Conservation (phyloP, 1,284 basidiomycete genomes). For the Leccinum subspadiceum region DNA sequence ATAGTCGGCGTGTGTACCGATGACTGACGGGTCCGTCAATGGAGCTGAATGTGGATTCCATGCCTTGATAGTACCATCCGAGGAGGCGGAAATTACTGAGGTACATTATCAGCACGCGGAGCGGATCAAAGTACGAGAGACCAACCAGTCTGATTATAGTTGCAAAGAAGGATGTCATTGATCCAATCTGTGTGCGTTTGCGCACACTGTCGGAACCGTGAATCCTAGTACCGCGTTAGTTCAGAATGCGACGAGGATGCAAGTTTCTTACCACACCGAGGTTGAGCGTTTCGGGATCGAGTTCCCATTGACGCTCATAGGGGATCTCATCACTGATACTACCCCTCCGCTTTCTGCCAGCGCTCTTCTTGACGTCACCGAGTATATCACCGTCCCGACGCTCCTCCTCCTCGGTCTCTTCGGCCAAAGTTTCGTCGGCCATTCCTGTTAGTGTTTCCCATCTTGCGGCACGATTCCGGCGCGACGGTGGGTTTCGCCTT, state of each 20-base stretch:
- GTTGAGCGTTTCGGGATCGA: constrained; percentile 52
- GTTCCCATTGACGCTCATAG: constrained; percentile 78
- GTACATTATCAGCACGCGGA: constrained; percentile 7
- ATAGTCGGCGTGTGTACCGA: constrained; percentile 93
- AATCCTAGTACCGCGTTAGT: constrained; percentile 37
- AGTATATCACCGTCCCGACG: constrained; percentile 71
- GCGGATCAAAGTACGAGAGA: constrained; percentile 18
- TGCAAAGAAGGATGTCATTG: constrained; percentile 92
- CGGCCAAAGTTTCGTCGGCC: constrained; percentile 66
- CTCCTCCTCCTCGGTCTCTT: constrained; percentile 54
- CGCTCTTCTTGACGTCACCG: constrained; percentile 59
- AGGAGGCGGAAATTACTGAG: constrained; percentile 88
- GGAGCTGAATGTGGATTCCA: constrained; percentile 83
- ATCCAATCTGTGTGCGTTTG: constrained; percentile 95
- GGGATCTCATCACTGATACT: constrained; percentile 44
- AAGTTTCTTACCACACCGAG: constrained; percentile 46
- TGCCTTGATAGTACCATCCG: constrained; percentile 91
- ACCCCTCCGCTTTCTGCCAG: constrained; percentile 37
- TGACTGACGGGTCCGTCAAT: constrained; percentile 56
- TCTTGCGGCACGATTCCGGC: constrained; percentile 35
- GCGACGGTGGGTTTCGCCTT: constrained; percentile 30
- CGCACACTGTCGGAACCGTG: constrained; percentile 77
- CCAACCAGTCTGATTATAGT: constrained; percentile 84
- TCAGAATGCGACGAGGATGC: constrained; percentile 3
- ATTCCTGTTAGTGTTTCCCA: constrained; percentile 83